phyloP scores from a whole-genome alignment of 768 basidiomycete genomes.

The Filobasidium floriforme region DNA sequence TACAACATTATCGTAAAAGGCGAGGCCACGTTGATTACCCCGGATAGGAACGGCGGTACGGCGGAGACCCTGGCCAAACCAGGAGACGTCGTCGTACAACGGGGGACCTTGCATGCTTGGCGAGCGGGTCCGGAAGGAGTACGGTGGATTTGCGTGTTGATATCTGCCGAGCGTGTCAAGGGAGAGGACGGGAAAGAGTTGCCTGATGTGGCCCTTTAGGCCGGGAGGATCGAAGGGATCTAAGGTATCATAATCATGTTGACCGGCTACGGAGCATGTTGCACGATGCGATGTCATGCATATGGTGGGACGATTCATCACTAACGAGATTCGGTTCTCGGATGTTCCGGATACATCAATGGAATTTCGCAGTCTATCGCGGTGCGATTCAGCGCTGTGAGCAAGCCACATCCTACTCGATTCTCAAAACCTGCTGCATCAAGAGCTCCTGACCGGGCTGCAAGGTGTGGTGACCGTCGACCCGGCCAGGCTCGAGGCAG shows the following conservation, averaged over 20 bases:
- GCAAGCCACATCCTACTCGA: slow-evolving; percentile 28
- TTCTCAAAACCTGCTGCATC: slow-evolving; percentile 63
- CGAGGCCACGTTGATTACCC: slow-evolving; percentile 29
- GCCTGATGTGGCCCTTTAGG: slow-evolving; percentile 31
- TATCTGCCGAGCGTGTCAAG: slow-evolving; percentile 22
- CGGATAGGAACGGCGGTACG: slow-evolving; percentile 23
- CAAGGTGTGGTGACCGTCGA: slow-evolving; percentile 61
- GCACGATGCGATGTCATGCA: no score
- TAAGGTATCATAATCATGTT: background rate
- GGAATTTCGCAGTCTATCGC: background rate
- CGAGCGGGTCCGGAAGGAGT: slow-evolving; percentile 36
- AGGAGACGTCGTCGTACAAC: slow-evolving; percentile 42
- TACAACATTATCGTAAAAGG: slow-evolving; percentile 40
- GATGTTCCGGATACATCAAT: background rate
- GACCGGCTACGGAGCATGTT: background rate
- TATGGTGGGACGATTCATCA: no score
- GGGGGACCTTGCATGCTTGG: slow-evolving; percentile 42
- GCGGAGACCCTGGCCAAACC: slow-evolving; percentile 31
- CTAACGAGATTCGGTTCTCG: no score
- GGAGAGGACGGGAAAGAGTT: slow-evolving; percentile 24
- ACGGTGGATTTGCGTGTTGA: slow-evolving; percentile 37
- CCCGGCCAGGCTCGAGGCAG: slow-evolving; percentile 86
- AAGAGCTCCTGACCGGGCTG: slow-evolving; percentile 64
- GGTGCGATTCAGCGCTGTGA: background rate
- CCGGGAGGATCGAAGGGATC: background rate